A percentile compares a stretch with the other conserved stretches of the same genome.
Evolutionary conservation across 495 filamentous ascomycete genomes (phyloP).

Genomic region (Aspergillus haitiensis): DNA sequence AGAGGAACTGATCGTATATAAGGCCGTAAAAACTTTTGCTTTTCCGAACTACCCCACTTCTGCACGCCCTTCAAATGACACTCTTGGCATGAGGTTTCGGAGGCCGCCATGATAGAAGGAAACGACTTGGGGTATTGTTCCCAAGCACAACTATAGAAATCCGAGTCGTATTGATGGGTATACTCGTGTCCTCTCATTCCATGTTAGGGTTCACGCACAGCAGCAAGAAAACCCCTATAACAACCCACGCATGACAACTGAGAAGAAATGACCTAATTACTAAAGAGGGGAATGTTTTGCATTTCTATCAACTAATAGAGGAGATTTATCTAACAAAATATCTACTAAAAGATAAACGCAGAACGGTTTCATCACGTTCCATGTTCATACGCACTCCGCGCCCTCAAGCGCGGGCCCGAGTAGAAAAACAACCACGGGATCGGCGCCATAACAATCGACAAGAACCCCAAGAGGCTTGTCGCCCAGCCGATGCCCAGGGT

Average conservation of each 20-base stretch:
- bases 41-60: neutral
- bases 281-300: too few relatives aligned
- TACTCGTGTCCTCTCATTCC: too few relatives aligned
- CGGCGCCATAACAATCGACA: slow-evolving; percentile 18
- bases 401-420: slow-evolving; percentile 1
- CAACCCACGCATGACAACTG: too few relatives aligned
- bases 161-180: too few relatives aligned
- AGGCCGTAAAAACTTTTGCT: neutral
- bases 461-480: slow-evolving; percentile 46
- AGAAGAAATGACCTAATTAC: too few relatives aligned
- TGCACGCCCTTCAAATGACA: neutral
- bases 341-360: neutral
- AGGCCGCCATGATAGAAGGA: too few relatives aligned
- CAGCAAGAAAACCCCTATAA: too few relatives aligned
- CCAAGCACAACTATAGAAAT: too few relatives aligned
- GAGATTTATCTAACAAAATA: neutral
- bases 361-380: slow-evolving; percentile 1
- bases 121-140: too few relatives aligned
- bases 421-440: slow-evolving; percentile 19
- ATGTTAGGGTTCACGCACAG: too few relatives aligned
- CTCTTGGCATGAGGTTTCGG: neutral
- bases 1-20: too few relatives aligned
- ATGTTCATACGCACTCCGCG: slow-evolving; percentile 15
- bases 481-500: slow-evolving; percentile 71
- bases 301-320: neutral